Base-by-base conservation (phyloP, 1,284 basidiomycete species). In the Microbotryomycetes sp. region DNA sequence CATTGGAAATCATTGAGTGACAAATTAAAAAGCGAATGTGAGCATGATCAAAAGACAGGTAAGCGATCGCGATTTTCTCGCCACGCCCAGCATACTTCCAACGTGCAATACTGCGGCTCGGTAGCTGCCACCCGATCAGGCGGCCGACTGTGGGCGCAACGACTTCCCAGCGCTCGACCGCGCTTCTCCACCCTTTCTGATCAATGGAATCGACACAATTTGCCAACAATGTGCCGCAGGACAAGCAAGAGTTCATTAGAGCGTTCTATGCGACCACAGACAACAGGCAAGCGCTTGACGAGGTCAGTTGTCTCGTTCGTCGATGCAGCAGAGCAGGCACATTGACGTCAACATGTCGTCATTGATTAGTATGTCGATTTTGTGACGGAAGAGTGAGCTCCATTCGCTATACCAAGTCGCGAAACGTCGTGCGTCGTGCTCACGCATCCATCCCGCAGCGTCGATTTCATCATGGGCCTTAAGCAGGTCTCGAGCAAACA, bases 381-480 rank as follows among this genome's bases (percentile, higher is more conserved):
- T n/a, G 9, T 56, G 22, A 48, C 54, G 3, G 54, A 56, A 22
- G 54, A 48, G 54, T 48, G 23, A 48, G 54, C 49, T 6, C 15
- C 30, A 30, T 23, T 23, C 50, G 9, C n/a, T 15, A 15, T 22
- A 16, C 19, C 19, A 22, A 26, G 22, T 56, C 15, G n/a, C 22
- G 4, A 3, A 30, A 14, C 3, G 23, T 14, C 15, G 52, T 7
- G 42, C 22, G 7, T 19, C 22, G 30, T 53, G 28, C 22, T 32
- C 15, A 6, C 15, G 28, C 29, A 6, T 3, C 28, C 1, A 19
- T 3, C n/a, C 4, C 14, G 30, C 54, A 56, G 54, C 31, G 54
- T 66, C 55, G 49, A 63, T 29, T 66, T 66, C 30, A 32, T 63
- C 42, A 66, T 66, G 64, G 64, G 60, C 16, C 25, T 58, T 23